Conservation (phyloP, 2,329 filamentous ascomycete genomes). For the Talaromyces sp. region DNA sequence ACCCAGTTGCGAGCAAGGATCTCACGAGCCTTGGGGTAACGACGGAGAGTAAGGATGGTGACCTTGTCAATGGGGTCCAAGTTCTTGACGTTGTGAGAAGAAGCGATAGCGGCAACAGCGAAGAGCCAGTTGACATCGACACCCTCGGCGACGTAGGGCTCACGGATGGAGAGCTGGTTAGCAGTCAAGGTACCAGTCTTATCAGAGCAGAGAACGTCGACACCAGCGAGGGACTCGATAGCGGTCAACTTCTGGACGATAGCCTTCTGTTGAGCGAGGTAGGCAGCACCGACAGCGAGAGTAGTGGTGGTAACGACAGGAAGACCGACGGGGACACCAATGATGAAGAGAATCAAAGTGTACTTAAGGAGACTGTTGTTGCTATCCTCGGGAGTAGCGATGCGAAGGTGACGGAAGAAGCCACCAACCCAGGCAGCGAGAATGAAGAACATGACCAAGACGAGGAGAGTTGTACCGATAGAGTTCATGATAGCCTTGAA, state of each 20-base stretch:
- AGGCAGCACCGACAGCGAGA: conserved; percentile 68
- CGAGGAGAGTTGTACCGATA: conserved; percentile 66
- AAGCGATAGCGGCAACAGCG: conserved; percentile 68
- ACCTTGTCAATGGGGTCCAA: conserved; percentile 73
- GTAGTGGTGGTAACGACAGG: conserved; percentile 72
- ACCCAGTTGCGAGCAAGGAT: conserved; percentile 68
- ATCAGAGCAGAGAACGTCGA: conserved; percentile 71
- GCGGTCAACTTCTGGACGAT: conserved; percentile 73
- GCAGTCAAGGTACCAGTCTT: conserved; percentile 65
- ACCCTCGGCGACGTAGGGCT: conserved; percentile 69
- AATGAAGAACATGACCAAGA: conserved; percentile 70
- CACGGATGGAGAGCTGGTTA: conserved; percentile 64
- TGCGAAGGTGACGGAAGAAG: conserved; percentile 64
- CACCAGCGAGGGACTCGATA: conserved; percentile 67
- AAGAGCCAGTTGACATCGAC: conserved; percentile 76
- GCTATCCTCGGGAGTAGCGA: conserved; percentile 43
- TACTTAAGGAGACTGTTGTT: conserved; percentile 62
- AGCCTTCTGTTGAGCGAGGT: conserved; percentile 68
- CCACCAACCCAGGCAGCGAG: conserved; percentile 68
- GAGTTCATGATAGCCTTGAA: conserved; percentile 77
- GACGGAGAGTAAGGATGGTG: conserved; percentile 67
- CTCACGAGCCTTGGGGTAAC: conserved; percentile 68
- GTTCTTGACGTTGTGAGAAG: conserved; percentile 70
- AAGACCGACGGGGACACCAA: conserved; percentile 71
- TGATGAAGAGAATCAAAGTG: conserved; percentile 64